These are phyloP conservation scores for Russula vinacea DNA, from an alignment of 768 basidiomycete species.

Conservation along the genomic window DNA sequence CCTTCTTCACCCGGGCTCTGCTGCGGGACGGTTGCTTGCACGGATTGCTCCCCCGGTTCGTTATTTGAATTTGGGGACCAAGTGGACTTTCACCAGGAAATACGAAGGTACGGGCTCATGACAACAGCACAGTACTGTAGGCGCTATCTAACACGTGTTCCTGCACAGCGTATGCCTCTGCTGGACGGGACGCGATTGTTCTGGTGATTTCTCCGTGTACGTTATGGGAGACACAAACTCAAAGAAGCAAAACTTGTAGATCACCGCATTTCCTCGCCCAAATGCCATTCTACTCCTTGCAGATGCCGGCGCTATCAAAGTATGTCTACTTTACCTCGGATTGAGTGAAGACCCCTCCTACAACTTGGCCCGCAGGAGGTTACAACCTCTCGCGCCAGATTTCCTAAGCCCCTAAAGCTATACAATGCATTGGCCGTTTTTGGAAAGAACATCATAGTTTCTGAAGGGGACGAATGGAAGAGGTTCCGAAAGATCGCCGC, in stretches of 20 bases:
- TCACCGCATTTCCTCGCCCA: conserved; percentile 7
- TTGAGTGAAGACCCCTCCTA: background rate
- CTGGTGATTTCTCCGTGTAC: background rate
- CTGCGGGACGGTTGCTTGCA: background rate
- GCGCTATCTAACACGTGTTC: background rate
- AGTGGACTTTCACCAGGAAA: background rate
- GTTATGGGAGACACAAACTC: background rate
- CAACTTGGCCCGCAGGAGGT: conserved; percentile 45
- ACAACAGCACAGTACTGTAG: no score
- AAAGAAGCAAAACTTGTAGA: background rate
- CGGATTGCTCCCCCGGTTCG: background rate
- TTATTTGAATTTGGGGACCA: background rate
- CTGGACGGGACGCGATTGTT: conserved; percentile 17
- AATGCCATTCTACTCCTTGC: conserved; percentile 8
- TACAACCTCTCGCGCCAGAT: conserved; percentile 46
- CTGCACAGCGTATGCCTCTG: conserved; percentile 13
- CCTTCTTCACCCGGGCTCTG: background rate
- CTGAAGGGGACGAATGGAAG: conserved; percentile 65
- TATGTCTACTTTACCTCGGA: background rate
- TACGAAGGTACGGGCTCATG: conserved; percentile 11
- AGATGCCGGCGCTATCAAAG: conserved; percentile 24
- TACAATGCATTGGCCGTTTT: conserved; percentile 50
- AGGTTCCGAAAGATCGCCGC: conserved; percentile 58
- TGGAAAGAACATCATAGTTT: conserved; percentile 61
- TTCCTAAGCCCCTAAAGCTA: conserved; percentile 52